phyloP scores from a whole-genome alignment of 1,284 basidiomycete genomes.

The Pyrrhoderma noxium region DNA sequence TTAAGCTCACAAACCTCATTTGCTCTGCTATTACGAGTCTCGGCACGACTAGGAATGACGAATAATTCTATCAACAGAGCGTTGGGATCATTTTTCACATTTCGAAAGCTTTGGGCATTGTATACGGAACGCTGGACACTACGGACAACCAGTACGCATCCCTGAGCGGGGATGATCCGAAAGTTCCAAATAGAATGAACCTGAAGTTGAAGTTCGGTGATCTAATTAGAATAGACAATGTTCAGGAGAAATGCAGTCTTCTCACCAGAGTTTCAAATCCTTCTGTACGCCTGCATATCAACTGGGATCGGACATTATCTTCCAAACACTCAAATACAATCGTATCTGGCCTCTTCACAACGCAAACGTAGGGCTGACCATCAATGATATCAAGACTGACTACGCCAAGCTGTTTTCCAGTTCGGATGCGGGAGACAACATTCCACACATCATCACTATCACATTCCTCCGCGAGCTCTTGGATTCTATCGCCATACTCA shows the following conservation, averaged over 20 bases:
- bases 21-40: no score
- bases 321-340: constrained; percentile 42
- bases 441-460: not conserved
- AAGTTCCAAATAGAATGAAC: constrained; percentile 45
- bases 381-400: constrained; percentile 40
- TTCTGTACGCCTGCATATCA: constrained; percentile 3
- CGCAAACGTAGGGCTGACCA: constrained; percentile 37
- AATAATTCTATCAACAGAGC: no score
- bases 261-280: constrained; percentile 22
- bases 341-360: constrained; percentile 36
- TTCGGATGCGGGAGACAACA: constrained; percentile 32
- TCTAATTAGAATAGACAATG: no score
- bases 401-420: constrained; percentile 33
- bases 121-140: constrained; percentile 24
- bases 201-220: constrained; percentile 25
- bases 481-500: constrained; percentile 32
- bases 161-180: constrained; percentile 37
- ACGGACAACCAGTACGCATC: constrained; percentile 50
- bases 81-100: no score
- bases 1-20: no score
- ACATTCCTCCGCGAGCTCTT: constrained; percentile 20
- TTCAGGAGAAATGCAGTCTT: no score
- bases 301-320: constrained; percentile 15
- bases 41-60: no score
- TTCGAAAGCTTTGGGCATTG: no score